Conservation (phyloP, 805 yeast genomes). For the Sugiyamaella floridensis region DNA sequence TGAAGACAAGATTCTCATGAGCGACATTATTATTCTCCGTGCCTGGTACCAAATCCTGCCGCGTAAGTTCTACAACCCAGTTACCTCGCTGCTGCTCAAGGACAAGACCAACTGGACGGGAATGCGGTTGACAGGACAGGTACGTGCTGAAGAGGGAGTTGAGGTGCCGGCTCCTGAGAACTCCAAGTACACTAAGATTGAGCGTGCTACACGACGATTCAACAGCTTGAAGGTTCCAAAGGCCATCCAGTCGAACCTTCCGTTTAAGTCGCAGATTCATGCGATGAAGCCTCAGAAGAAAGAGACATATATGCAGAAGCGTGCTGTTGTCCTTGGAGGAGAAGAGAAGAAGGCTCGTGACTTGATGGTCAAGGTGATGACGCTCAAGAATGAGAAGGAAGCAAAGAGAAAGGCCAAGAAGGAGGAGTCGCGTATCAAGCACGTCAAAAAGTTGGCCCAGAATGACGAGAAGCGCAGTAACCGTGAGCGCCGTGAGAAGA, state of each 20-base stretch:
- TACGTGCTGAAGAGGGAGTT: conserved; percentile 66
- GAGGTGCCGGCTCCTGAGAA: conserved; percentile 54
- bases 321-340: conserved; percentile 90
- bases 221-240: conserved; percentile 84
- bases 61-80: conserved; percentile 90
- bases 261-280: conserved; percentile 86
- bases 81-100: conserved; percentile 72
- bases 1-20: conserved; percentile 85
- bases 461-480: conserved; percentile 61
- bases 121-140: conserved; percentile 90
- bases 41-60: conserved; percentile 96
- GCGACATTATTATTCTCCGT: conserved; percentile 77
- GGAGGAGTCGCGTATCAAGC: conserved; percentile 65
- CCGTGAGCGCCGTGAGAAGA: conserved; percentile 77
- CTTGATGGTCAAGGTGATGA: conserved; percentile 77
- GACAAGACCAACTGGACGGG: conserved; percentile 91
- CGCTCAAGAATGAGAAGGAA: conserved; percentile 81
- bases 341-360: conserved; percentile 92
- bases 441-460: conserved; percentile 69
- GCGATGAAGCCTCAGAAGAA: conserved; percentile 78
- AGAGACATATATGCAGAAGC: conserved; percentile 72
- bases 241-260: conserved; percentile 65
- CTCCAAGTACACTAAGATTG: conserved; percentile 60
- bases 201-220: conserved; percentile 77
- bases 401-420: conserved; percentile 67